These are phyloP conservation scores for Cercophora scortea DNA, from an alignment of 495 filamentous ascomycete species.

Conservation along the genomic window DNA sequence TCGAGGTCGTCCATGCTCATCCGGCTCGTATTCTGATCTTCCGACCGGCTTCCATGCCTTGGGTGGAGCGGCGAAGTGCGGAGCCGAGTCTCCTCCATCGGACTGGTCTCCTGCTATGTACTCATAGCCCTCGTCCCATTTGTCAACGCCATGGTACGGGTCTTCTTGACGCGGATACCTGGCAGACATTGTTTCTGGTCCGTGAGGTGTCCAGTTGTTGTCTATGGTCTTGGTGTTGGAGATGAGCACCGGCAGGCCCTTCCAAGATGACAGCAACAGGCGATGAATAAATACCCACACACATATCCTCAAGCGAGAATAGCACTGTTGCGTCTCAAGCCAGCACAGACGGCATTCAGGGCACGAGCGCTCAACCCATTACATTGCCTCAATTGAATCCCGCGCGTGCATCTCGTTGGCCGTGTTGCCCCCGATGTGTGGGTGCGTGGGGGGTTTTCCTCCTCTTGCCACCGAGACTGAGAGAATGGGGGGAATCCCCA, in stretches of 20 bases:
- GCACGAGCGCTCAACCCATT: not conserved
- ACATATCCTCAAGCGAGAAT: not conserved
- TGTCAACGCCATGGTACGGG: constrained; percentile 15
- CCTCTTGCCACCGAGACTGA: no score
- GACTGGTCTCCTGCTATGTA: constrained; percentile 6
- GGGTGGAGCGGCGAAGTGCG: constrained; percentile 3
- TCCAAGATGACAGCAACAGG: not conserved
- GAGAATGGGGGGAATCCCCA: no score
- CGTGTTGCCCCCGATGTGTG: not conserved
- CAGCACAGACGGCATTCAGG: not conserved
- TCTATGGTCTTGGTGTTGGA: not conserved
- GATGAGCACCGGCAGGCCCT: not conserved
- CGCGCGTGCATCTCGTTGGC: not conserved
- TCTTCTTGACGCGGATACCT: constrained; percentile 5
- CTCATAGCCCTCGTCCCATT: constrained; percentile 19
- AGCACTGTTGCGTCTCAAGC: not conserved
- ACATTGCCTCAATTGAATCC: not conserved
- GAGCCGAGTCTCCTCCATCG: not conserved
- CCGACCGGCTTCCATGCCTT: not conserved
- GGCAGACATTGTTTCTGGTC: not conserved
- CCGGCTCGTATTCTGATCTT: not conserved
- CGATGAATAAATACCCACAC: not conserved
- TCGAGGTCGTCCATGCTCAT: not conserved
- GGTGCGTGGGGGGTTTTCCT: no score
- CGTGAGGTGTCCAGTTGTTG: not conserved